Evolutionary conservation across 2,329 filamentous ascomycete species (phyloP).

Genomic region (Alternaria dauci): DNA sequence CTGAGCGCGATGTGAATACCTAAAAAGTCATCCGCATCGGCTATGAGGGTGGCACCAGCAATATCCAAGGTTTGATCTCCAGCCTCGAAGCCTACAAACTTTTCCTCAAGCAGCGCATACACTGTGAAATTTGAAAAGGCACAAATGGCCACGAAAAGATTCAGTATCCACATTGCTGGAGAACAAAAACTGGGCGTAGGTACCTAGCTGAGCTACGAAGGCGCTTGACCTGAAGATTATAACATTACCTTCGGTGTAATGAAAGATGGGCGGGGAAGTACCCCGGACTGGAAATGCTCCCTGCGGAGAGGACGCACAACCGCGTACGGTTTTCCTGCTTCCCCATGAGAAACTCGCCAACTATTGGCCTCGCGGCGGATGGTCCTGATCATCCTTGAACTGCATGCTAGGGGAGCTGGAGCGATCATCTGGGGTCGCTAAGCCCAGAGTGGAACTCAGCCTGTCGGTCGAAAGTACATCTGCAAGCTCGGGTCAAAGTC

Average conservation of each 20-base stretch:
- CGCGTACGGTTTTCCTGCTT: background rate
- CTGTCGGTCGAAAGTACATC: background rate
- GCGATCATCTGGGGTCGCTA: constrained; percentile 1
- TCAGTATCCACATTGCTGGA: background rate
- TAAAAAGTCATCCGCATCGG: constrained; percentile 21
- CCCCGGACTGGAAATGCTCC: background rate
- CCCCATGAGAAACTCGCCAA: background rate
- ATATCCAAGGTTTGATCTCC: constrained; percentile 20
- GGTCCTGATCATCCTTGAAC: background rate
- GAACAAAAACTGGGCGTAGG: background rate
- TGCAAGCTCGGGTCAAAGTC: background rate
- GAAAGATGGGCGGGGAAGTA: background rate
- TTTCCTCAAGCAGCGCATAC: constrained; percentile 25
- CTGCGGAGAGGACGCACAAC: background rate
- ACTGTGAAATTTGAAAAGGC: background rate
- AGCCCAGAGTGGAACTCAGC: background rate
- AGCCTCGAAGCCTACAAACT: constrained; percentile 20
- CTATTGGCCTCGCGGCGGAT: background rate
- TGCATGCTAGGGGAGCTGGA: background rate
- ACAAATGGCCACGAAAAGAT: background rate
- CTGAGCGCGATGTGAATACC: constrained; percentile 27
- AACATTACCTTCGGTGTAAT: background rate
- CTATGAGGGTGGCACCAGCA: constrained; percentile 19
- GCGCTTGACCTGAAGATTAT: background rate
- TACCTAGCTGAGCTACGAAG: background rate